phyloP scores from a whole-genome alignment of 345 rosid species.

The Gossypium thurberi region DNA sequence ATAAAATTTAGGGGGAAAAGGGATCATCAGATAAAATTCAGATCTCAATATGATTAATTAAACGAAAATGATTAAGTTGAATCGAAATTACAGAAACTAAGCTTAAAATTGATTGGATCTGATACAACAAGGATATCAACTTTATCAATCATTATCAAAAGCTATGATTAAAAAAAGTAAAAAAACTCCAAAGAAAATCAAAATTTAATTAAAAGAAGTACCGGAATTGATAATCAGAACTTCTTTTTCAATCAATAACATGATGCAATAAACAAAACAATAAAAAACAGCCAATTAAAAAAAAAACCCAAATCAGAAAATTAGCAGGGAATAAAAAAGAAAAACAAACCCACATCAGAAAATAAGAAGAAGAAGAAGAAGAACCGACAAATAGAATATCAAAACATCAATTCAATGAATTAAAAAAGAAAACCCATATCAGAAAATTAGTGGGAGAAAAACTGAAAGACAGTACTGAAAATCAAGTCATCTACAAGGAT shows the following conservation, averaged over 20 bases:
- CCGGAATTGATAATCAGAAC: too few relatives aligned
- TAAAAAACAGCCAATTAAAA: too few relatives aligned
- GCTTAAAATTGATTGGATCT: constrained; percentile 20
- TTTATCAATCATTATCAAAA: background rate
- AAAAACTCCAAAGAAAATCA: background rate
- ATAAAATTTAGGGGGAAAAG: too few relatives aligned
- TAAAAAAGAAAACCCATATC: background rate
- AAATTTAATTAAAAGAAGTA: background rate
- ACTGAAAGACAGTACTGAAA: background rate
- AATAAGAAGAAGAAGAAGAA: too few relatives aligned
- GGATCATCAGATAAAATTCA: background rate
- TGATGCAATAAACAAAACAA: too few relatives aligned
- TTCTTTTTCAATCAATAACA: too few relatives aligned
- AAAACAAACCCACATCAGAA: too few relatives aligned
- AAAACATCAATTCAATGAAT: background rate
- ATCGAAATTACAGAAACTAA: background rate
- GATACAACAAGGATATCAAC: background rate
- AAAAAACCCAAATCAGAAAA: too few relatives aligned
- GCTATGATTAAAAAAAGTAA: background rate
- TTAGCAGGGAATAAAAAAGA: too few relatives aligned
- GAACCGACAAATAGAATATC: background rate
- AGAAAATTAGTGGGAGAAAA: background rate
- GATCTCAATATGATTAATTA: constrained; percentile 2
- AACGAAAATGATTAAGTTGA: background rate
- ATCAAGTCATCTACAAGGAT: too few relatives aligned